Percentiles rank a stretch among this genome's conserved stretches.
These are phyloP conservation scores for Cicer yamashitae DNA, from an alignment of 306 rosid genomes.

Conservation along the genomic window DNA sequence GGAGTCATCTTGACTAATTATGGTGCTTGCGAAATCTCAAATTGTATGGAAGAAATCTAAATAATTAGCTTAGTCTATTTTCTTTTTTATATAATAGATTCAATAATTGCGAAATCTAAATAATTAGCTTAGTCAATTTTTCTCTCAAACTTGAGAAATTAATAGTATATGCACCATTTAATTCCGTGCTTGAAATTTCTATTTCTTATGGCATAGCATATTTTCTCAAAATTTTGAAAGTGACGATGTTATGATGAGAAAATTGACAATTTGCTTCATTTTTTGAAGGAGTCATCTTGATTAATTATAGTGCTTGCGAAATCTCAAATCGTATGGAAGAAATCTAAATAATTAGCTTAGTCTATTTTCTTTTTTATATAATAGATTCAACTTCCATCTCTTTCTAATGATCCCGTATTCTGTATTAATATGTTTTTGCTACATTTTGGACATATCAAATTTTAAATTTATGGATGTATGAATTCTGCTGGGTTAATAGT, in stretches of 20 bases:
- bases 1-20: conserved; percentile 12
- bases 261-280: not conserved
- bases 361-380: not conserved
- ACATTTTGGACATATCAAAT: not conserved
- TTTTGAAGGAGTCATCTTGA: conserved; percentile 13
- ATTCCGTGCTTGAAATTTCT: conserved; percentile 9
- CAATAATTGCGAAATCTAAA: too few species aligned
- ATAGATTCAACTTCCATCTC: not conserved
- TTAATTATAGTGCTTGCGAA: not conserved
- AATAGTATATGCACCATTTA: not conserved
- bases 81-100: not conserved
- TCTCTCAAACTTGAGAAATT: not conserved
- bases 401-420: not conserved
- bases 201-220: not conserved
- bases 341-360: not conserved
- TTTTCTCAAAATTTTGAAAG: conserved; percentile 26
- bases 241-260: not conserved
- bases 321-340: conserved; percentile 13
- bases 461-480: not conserved
- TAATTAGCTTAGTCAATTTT: too few species aligned
- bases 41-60: not conserved
- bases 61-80: not conserved
- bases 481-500: not conserved
- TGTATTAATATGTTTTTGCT: conserved; percentile 17
- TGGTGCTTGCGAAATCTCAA: conserved; percentile 14